phyloP scores from a whole-genome alignment of 371 early-diverging fungal genomes.

The Zopfochytrium polystomum region DNA sequence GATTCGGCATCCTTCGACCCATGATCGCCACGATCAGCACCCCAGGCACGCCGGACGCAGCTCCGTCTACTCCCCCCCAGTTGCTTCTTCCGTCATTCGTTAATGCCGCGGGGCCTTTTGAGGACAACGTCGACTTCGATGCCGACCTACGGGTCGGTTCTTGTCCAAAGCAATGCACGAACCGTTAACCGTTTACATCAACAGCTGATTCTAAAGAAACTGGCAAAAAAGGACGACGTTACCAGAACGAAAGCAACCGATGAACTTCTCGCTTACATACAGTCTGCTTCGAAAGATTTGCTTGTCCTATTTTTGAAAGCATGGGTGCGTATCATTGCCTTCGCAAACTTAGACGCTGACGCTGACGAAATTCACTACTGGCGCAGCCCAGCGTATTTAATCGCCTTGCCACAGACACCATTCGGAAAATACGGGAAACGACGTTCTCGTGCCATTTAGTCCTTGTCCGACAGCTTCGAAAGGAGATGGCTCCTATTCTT shows the following conservation, averaged over 20 bases:
- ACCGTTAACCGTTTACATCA: too few relatives aligned
- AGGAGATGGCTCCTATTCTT: slow-evolving; percentile 43
- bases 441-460: slow-evolving; percentile 28
- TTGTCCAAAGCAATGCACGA: neutral
- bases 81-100: too few relatives aligned
- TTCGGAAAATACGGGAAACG: slow-evolving; percentile 41
- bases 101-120: too few relatives aligned
- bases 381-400: slow-evolving; percentile 39
- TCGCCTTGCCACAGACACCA: slow-evolving; percentile 34
- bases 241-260: slow-evolving; percentile 49
- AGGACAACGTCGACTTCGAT: neutral
- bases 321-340: slow-evolving; percentile 37
- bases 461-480: slow-evolving; percentile 33
- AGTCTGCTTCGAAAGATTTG: slow-evolving; percentile 9
- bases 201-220: slow-evolving; percentile 44
- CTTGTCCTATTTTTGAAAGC: slow-evolving; percentile 31
- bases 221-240: slow-evolving; percentile 45
- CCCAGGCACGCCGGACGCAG: too few relatives aligned
- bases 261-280: slow-evolving; percentile 34
- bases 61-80: too few relatives aligned
- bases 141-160: neutral
- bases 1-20: too few relatives aligned
- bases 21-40: too few relatives aligned
- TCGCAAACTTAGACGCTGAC: neutral
- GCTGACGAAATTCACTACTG: neutral